phyloP scores from a whole-genome alignment of 352 stramenopile species.

The Albugo laibachii region DNA sequence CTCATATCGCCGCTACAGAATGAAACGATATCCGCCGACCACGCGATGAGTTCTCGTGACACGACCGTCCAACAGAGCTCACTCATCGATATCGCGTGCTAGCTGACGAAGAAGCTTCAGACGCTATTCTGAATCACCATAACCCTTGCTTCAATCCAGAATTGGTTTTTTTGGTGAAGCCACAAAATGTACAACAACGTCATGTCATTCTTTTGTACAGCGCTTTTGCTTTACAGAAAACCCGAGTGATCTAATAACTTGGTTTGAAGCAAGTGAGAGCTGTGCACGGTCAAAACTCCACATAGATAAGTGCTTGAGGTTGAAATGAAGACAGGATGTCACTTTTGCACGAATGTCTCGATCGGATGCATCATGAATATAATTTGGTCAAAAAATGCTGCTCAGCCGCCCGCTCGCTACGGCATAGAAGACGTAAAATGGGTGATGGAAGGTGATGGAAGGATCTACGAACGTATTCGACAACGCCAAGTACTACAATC shows the following conservation, averaged over 20 bases:
- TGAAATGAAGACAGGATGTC: too few species aligned
- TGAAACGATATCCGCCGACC: too few species aligned
- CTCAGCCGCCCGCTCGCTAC: too few species aligned
- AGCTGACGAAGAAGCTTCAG: slow-evolving; percentile 21
- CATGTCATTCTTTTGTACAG: slow-evolving; percentile 64
- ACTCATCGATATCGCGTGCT: slow-evolving; percentile 20
- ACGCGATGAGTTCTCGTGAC: slow-evolving; percentile 3
- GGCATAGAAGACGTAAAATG: slow-evolving; percentile 70
- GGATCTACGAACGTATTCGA: slow-evolving; percentile 16
- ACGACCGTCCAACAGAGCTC: slow-evolving; percentile 30
- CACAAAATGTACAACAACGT: slow-evolving; percentile 45
- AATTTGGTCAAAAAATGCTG: too few species aligned
- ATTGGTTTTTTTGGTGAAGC: too few species aligned
- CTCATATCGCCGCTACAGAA: too few species aligned
- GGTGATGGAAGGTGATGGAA: slow-evolving; percentile 37
- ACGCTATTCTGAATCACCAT: slow-evolving; percentile 57
- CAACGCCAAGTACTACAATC: slow-evolving; percentile 9
- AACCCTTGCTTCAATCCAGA: slow-evolving; percentile 15
- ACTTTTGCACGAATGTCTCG: too few species aligned
- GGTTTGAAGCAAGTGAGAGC: slow-evolving; percentile 12
- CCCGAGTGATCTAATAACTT: too few species aligned
- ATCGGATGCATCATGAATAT: too few species aligned
- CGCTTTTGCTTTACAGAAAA: slow-evolving; percentile 25
- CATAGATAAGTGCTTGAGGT: too few species aligned
- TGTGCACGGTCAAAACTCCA: too few species aligned